Conservation (phyloP, 2,329 filamentous ascomycete species). For the Stagonosporopsis tanaceti region DNA sequence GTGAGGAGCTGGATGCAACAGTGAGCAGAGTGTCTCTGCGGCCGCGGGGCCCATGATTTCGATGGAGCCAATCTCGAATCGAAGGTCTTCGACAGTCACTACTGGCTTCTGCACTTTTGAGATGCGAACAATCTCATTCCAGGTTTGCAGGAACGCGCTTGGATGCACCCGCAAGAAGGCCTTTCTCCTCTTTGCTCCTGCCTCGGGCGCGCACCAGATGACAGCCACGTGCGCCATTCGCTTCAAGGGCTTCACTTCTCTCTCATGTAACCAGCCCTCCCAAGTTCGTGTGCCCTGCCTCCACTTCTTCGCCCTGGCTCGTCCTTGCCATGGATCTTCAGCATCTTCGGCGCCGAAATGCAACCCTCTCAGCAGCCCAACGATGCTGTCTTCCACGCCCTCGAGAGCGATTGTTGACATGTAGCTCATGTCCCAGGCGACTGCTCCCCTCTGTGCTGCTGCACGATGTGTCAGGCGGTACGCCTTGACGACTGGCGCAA, state of each 20-base stretch:
- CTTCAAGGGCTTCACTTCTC: slow-evolving; percentile 58
- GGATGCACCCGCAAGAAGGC: slow-evolving; percentile 82
- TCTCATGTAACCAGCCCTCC: slow-evolving; percentile 66
- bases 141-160: slow-evolving; percentile 75
- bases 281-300: slow-evolving; percentile 66
- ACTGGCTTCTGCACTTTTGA: slow-evolving; percentile 68
- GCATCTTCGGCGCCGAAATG: slow-evolving; percentile 60
- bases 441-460: slow-evolving; percentile 74
- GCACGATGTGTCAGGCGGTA: slow-evolving; percentile 88
- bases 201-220: slow-evolving; percentile 68
- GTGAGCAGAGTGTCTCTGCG: slow-evolving; percentile 76
- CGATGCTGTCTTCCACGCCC: slow-evolving; percentile 70
- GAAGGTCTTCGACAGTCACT: slow-evolving; percentile 71
- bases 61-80: slow-evolving; percentile 77
- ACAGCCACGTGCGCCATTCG: slow-evolving; percentile 76
- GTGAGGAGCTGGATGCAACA: slow-evolving; percentile 62
- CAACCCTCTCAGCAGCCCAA: slow-evolving; percentile 70
- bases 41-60: slow-evolving; percentile 76
- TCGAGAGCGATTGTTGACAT: slow-evolving; percentile 84
- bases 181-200: slow-evolving; percentile 54
- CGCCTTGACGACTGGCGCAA: slow-evolving; percentile 87
- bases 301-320: slow-evolving; percentile 73
- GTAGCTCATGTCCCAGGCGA: slow-evolving; percentile 95
- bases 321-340: slow-evolving; percentile 63
- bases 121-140: slow-evolving; percentile 67